Evolutionary conservation across 2,329 filamentous ascomycete species (phyloP).

Genomic region (Hypoxylon sp.): DNA sequence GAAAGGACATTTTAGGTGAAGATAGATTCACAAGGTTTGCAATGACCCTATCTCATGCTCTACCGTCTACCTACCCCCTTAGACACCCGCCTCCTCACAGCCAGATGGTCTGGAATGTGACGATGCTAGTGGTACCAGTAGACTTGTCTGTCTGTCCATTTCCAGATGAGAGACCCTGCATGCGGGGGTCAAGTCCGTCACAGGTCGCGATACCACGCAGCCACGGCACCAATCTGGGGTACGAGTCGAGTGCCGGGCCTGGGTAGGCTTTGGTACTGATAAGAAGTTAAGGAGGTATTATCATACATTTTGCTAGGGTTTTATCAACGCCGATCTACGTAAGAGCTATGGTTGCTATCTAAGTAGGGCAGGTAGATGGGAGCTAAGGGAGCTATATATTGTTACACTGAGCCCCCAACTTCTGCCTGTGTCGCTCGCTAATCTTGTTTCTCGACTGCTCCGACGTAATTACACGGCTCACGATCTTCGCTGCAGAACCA

Average conservation of each 20-base stretch:
- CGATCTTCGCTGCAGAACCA: slow-evolving; percentile 37
- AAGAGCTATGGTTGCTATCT: too few species aligned
- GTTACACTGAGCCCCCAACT: neutral
- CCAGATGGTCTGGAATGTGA: slow-evolving; percentile 19
- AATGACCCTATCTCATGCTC: too few species aligned
- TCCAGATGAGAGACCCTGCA: slow-evolving; percentile 27
- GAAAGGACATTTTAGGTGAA: too few species aligned
- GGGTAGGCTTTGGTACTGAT: slow-evolving; percentile 27
- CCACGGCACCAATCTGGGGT: slow-evolving; percentile 22
- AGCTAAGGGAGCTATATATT: slow-evolving; percentile 20
- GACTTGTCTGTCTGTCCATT: too few species aligned
- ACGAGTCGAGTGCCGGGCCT: slow-evolving; percentile 25
- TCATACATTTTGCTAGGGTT: slow-evolving; percentile 14
- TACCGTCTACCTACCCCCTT: slow-evolving; percentile 11
- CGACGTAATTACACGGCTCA: neutral
- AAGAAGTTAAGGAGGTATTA: slow-evolving; percentile 28
- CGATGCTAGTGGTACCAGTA: slow-evolving; percentile 13
- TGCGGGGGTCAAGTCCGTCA: slow-evolving; percentile 28
- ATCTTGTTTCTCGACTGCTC: neutral
- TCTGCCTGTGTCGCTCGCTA: neutral
- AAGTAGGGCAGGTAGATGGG: too few species aligned
- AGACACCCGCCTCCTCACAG: slow-evolving; percentile 27
- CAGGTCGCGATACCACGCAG: slow-evolving; percentile 20
- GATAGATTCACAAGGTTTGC: too few species aligned
- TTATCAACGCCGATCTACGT: neutral